These are phyloP conservation scores for Blastomyces silverae DNA, from an alignment of 2,329 filamentous ascomycete species.

Conservation along the genomic window DNA sequence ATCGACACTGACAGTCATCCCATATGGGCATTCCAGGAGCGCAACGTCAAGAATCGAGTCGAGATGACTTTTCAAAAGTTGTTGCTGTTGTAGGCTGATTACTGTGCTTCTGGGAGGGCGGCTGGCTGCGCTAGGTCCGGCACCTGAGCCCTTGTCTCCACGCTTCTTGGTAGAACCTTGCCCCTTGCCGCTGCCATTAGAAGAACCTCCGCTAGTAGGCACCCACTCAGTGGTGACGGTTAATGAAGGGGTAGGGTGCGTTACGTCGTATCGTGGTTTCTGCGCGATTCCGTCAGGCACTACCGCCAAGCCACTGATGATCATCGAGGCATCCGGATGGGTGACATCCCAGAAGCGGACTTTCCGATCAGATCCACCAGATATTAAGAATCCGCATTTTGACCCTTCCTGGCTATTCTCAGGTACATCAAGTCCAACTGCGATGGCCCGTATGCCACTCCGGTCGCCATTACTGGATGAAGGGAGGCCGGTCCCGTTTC, in stretches of 20 bases:
- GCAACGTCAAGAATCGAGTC: slow-evolving; percentile 83
- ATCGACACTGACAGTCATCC: slow-evolving; percentile 88
- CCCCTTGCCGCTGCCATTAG: slow-evolving; percentile 26
- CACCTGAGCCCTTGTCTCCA: slow-evolving; percentile 34
- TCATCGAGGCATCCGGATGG: slow-evolving; percentile 66
- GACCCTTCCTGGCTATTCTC: slow-evolving; percentile 55
- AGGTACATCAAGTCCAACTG: slow-evolving; percentile 62
- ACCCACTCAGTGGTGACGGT: slow-evolving; percentile 60
- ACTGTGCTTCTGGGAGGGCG: slow-evolving; percentile 68
- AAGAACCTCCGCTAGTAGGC: slow-evolving; percentile 36
- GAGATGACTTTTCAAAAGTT: slow-evolving; percentile 75
- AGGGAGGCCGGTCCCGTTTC: slow-evolving; percentile 35
- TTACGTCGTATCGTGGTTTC: slow-evolving; percentile 64
- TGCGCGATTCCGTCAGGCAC: slow-evolving; percentile 50
- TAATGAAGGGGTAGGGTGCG: slow-evolving; percentile 57
- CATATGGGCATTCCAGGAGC: slow-evolving; percentile 81
- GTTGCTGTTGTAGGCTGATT: slow-evolving; percentile 80
- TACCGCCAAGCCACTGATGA: slow-evolving; percentile 69
- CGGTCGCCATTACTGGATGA: slow-evolving; percentile 22
- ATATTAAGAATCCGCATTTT: slow-evolving; percentile 75
- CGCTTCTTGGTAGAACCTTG: slow-evolving; percentile 31
- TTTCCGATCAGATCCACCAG: slow-evolving; percentile 81
- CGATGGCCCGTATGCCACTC: slow-evolving; percentile 64
- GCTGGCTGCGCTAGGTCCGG: slow-evolving; percentile 20
- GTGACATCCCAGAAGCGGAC: slow-evolving; percentile 89